Conservation (phyloP, 345 rosid genomes). For the Aquilaria yunnanensis region DNA sequence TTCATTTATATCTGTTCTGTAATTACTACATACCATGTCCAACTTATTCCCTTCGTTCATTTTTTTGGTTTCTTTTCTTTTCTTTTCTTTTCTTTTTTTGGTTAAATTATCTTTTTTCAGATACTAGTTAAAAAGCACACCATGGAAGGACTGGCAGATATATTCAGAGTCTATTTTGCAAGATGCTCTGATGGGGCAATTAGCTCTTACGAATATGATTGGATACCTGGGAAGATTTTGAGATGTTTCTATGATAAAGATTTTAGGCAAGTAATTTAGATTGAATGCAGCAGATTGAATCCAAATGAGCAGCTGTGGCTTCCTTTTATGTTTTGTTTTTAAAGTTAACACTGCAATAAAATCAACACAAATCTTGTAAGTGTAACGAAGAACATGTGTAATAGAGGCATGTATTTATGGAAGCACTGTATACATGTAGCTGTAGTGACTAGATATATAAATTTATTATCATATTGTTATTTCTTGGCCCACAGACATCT, state of each 20-base stretch:
- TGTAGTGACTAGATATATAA: too few species aligned
- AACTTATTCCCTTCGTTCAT: background rate
- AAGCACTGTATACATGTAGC: too few species aligned
- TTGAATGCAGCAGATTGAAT: background rate
- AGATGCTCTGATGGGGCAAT: slow-evolving; percentile 43
- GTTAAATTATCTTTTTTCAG: slow-evolving; percentile 29
- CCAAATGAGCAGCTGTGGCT: too few species aligned
- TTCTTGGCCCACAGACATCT: too few species aligned
- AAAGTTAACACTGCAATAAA: too few species aligned
- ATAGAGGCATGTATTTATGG: too few species aligned
- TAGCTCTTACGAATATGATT: slow-evolving; percentile 51
- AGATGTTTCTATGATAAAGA: slow-evolving; percentile 95
- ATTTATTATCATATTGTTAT: too few species aligned
- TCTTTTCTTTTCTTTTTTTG: too few species aligned
- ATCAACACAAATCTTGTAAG: too few species aligned
- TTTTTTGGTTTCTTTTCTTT: slow-evolving; percentile 2
- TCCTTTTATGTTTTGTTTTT: too few species aligned
- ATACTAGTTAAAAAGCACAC: slow-evolving; percentile 77
- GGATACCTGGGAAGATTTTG: slow-evolving; percentile 96
- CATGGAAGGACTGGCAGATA: slow-evolving; percentile 83
- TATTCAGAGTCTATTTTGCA: slow-evolving; percentile 59
- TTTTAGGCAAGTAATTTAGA: slow-evolving; percentile 52
- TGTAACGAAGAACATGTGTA: too few species aligned
- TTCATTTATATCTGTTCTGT: slow-evolving; percentile 14
- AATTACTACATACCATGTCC: slow-evolving; percentile 8